These are phyloP conservation scores for Striga hermonthica DNA, from an alignment of 305 asterid genomes.

Conservation along the genomic window DNA sequence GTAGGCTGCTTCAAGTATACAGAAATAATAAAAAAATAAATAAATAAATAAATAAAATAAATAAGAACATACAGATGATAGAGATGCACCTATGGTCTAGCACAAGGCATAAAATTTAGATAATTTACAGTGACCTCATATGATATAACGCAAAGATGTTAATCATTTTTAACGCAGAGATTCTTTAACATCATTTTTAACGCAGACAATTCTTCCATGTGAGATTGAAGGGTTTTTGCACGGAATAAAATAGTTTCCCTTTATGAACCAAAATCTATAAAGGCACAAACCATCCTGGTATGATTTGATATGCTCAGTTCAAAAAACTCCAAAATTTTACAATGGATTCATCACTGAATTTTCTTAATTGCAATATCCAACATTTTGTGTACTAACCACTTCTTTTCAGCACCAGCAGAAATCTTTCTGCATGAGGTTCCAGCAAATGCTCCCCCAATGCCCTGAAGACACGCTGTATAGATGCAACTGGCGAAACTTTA, in stretches of 20 bases:
- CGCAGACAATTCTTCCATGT: background rate
- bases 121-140: background rate
- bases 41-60: conserved; percentile 13
- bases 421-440: conserved; percentile 56
- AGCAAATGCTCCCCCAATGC: conserved; percentile 66
- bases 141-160: conserved; percentile 18
- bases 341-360: background rate
- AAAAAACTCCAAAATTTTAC: conserved; percentile 5
- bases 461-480: conserved; percentile 49
- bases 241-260: background rate
- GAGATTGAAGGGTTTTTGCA: conserved; percentile 1
- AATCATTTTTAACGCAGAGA: background rate
- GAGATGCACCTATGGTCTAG: conserved; percentile 6
- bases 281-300: conserved; percentile 17
- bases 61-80: conserved; percentile 19
- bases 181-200: too few relatives aligned
- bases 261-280: background rate
- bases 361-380: conserved; percentile 19
- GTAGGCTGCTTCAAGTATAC: conserved; percentile 15
- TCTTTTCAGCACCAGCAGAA: conserved; percentile 54
- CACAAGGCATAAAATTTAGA: conserved; percentile 21
- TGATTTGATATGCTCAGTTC: conserved; percentile 2
- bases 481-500: conserved; percentile 48
- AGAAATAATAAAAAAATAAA: conserved; percentile 9
- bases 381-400: conserved; percentile 47